Base-by-base conservation (phyloP, 1,284 basidiomycete genomes). In the Leccinum discolor region DNA sequence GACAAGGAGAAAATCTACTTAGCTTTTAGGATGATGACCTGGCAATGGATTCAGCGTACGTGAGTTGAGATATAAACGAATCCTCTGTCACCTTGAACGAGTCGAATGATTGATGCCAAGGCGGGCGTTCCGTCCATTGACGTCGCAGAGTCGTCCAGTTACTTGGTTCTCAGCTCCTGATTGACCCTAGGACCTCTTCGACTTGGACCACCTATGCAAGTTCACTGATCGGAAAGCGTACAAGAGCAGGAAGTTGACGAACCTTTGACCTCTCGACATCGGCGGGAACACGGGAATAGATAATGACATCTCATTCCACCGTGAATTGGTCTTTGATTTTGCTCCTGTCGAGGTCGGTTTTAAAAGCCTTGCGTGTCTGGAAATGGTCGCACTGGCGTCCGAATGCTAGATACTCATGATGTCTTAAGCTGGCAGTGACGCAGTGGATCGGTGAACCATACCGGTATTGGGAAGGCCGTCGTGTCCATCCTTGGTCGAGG, bases 261-360 rank as follows among this genome's bases (percentile, higher is more conserved):
- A 82, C 62, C 1, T 8, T n/a, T 6, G 71, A 68, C 1, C 11
- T 16, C 69, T 70, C 71, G 66, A 87, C 69, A 63, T 76, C 72
- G 64, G 72, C 84, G 65, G 81, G 77, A 67, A 80, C 86, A 2
- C 84, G 80, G 12, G 68, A 71, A 12, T 79, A 84, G 3, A 57
- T 63, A 0, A 86, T 67, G 3, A 75, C 70, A n/a, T 75, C 65
- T 74, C 68, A 65, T 38, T 74, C 73, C 57, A 38, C 35, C 5
- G 59, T 73, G 64, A 73, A 78, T 11, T 68, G 44, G 16, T 58
- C 68, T 14, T 60, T 67, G 60, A 86, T 79, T 11, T 87, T 84
- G 65, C 88, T 85, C 56, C 73, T 76, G 14, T 72, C 0, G 59
- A 44, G 1, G 69, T 72, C 0, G 85, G 80, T 61, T 84, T 83